phyloP scores from a whole-genome alignment of 495 filamentous ascomycete species.

The Lasiosphaeriaceae sp. region DNA sequence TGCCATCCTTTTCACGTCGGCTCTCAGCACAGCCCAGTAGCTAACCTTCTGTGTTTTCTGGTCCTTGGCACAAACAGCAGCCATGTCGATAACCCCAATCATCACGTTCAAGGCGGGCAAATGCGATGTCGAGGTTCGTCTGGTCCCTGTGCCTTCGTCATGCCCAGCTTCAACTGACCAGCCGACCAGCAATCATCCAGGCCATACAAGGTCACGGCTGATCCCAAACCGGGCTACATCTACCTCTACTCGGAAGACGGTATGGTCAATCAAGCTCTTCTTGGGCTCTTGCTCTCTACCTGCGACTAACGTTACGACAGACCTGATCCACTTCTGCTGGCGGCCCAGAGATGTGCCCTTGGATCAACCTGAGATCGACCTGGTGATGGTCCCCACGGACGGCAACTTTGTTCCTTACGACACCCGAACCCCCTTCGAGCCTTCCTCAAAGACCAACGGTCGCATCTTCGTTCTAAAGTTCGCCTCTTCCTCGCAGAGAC shows the following conservation, averaged over 20 bases:
- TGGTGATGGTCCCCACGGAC: constrained; percentile 89
- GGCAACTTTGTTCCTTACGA: constrained; percentile 79
- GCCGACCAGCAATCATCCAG: constrained; percentile 48
- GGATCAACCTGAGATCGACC: constrained; percentile 70
- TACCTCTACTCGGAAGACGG: constrained; percentile 94
- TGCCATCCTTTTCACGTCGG: too few species aligned
- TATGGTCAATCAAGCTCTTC: constrained; percentile 28
- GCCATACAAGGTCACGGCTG: constrained; percentile 64
- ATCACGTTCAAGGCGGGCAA: constrained; percentile 97
- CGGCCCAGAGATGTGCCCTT: constrained; percentile 53
- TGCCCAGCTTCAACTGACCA: constrained; percentile 23
- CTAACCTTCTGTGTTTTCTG: neutral
- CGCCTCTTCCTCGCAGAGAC: constrained; percentile 80
- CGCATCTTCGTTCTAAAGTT: constrained; percentile 95
- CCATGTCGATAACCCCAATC: constrained; percentile 77
- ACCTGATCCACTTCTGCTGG: constrained; percentile 97
- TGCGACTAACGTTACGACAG: constrained; percentile 36
- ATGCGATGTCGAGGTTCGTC: constrained; percentile 79
- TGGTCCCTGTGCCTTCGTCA: constrained; percentile 5
- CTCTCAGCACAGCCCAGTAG: too few species aligned
- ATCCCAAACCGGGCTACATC: constrained; percentile 75
- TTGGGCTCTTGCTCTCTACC: neutral
- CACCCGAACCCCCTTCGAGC: constrained; percentile 40
- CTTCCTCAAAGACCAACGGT: constrained; percentile 69
- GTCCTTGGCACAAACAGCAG: constrained; percentile 9